Evolutionary conservation across 192 early-diverging fungal species (phyloP).

Genomic region (Coemansia erecta): DNA sequence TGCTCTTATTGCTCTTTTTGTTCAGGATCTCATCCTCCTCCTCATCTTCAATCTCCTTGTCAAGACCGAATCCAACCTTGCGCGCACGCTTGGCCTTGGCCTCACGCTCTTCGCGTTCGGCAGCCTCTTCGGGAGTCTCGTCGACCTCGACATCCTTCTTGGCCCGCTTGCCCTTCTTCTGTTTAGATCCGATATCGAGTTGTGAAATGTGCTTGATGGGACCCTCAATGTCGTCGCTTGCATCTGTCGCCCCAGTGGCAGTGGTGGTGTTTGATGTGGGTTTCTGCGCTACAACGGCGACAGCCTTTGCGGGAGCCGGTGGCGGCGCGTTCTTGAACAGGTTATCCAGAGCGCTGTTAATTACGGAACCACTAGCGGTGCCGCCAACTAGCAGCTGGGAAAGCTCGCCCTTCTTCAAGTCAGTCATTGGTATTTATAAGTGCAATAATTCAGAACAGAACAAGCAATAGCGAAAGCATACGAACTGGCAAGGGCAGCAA

Average conservation of each 20-base stretch:
- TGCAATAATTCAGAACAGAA: not conserved
- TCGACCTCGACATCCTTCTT: too few relatives aligned
- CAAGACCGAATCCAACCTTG: conserved; percentile 14
- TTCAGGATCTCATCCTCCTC: conserved; percentile 13
- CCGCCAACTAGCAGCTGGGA: conserved; percentile 40
- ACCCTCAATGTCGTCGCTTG: too few relatives aligned
- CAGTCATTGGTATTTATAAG: conserved; percentile 4
- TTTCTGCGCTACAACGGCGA: too few relatives aligned
- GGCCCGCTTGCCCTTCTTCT: conserved; percentile 1
- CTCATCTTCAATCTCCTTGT: conserved; percentile 15
- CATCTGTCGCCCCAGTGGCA: too few relatives aligned
- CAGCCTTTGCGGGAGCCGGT: conserved; percentile 19
- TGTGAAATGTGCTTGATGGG: too few relatives aligned
- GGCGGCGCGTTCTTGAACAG: conserved; percentile 61
- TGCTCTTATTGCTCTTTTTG: conserved; percentile 40
- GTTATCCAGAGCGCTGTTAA: conserved; percentile 57
- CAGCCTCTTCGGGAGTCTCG: not conserved
- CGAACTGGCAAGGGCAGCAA: not conserved
- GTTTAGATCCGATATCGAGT: too few relatives aligned
- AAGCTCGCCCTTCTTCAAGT: conserved; percentile 29
- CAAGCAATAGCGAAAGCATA: not conserved
- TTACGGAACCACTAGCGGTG: conserved; percentile 24
- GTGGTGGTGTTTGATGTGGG: too few relatives aligned
- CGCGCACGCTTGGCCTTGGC: conserved; percentile 40
- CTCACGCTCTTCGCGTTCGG: conserved; percentile 8